Evolutionary conservation across 192 early-diverging fungal species (phyloP), one percentile per base, ranked within the genome.

Genomic region (Phlyctochytrium arcticum): DNA sequence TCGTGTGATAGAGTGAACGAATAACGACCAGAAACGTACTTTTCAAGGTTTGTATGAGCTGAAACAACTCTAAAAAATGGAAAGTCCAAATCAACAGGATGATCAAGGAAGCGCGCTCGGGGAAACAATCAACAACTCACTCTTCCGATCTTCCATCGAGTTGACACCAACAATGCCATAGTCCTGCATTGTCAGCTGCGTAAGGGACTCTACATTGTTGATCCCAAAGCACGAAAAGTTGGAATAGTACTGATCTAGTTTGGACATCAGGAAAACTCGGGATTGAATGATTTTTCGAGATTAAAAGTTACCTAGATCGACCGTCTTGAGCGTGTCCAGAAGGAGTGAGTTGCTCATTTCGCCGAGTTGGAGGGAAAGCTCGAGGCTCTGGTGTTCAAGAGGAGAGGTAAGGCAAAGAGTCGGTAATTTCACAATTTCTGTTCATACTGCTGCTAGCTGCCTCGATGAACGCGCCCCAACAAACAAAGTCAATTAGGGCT

Each of bases 101-200:
- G 35, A n/a, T 36, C n/a, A 6, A 57, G 46, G 36, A 31, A 71
- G 10, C 39, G n/a, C 66, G 26, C 50, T n/a, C n/a, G n/a, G n/a
- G n/a, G n/a, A 59, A 17, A 5, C 6, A 34, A 24, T 19, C 21
- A 32, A 23, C 32, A 10, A 58, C 72, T 36, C 56, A 77, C 76
- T 23, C 54, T 82, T 82, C 5, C 80, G 36, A 61, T 79, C 80
- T 57, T 82, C 80, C 80, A 82, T 82, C 27, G 72, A 71, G 33
- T 72, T 68, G 6, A 83, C 75, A 10, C 81, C 76, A 26, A 83
- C 75, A 17, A 77, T 63, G 60, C 70, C 67, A 62, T 84, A 77
- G 62, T 79, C 76, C 71, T 63, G 30, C 88, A 93, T 91, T n/a
- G 86, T 88, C 53, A 93, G 75, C 78, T 88, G 73, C 62, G 69